phyloP scores from a whole-genome alignment of 176 grass and related monocot species.

The Aegilops umbellulata region DNA sequence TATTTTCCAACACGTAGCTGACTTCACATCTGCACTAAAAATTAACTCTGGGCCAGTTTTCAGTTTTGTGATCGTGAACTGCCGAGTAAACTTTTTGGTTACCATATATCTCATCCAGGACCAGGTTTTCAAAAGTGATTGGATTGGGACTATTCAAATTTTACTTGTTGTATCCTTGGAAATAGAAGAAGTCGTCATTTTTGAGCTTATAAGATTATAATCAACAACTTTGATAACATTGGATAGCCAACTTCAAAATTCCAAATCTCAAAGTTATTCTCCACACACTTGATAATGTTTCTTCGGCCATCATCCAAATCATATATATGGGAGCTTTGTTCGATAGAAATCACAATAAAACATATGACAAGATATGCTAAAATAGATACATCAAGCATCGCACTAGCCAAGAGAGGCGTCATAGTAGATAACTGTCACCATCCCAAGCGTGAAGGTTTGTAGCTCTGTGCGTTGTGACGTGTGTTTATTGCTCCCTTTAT shows the following conservation, averaged over 20 bases:
- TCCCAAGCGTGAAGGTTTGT: background rate
- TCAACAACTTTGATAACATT: background rate
- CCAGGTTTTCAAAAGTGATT: background rate
- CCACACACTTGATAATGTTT: background rate
- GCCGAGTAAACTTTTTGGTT: background rate
- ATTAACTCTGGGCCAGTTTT: background rate
- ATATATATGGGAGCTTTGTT: too few species aligned
- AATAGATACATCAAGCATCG: background rate
- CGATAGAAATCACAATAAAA: background rate
- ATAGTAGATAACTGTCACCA: background rate
- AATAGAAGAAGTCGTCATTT: background rate
- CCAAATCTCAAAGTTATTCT: background rate
- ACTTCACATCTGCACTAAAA: too few species aligned
- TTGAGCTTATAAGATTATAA: background rate
- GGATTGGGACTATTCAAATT: background rate
- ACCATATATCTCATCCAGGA: background rate
- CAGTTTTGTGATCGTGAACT: background rate
- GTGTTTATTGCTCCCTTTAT: background rate
- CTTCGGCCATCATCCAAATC: background rate
- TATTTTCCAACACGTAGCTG: too few species aligned
- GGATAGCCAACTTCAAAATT: background rate
- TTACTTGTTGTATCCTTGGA: background rate
- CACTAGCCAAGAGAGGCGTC: background rate
- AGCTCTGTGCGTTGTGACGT: background rate
- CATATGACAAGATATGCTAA: background rate